Base-by-base conservation (phyloP, 2,329 filamentous ascomycete genomes). In the Stenocarpella maydis region DNA sequence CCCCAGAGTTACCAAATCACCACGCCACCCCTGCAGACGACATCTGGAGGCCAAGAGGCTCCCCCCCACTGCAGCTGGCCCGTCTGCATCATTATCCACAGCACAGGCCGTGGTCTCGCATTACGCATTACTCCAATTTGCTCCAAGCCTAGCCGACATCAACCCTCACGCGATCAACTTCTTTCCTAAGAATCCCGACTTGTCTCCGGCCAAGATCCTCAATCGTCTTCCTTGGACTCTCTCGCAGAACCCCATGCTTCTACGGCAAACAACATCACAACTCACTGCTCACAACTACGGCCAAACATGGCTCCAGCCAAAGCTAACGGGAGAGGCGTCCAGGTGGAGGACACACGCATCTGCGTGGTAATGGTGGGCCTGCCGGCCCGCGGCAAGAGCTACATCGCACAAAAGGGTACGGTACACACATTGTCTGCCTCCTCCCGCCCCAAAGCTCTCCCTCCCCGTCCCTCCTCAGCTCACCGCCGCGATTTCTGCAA, bases 321-420 rank as follows among this genome's bases (percentile, higher is more conserved):
- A 78, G 83, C 85, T 84, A 90, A 90, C 80, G 90, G 91, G 74
- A 83, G 88, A 76, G 92, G 91, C 77, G 87, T 95, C 73, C 92
- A 97, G 93, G 93, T 92, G 76, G 95, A 98, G 85, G 94, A 98
- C 81, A 95, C 93, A 71, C 93, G 93, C 80, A 97, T 99, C 84
- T 98, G 95, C 81, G 95, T 99, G 73, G 94, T 99, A 76, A 98
- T 99, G 96, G 96, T 99, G 71, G 96, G 96, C 74, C 86, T 99
- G 78, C 96, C 96, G 67, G 96, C 96, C 71, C 88, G 96, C 75
- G 96, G 96, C 77, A 99, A 99, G 87, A 97, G 94, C 84, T 90
- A 97, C 80, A 98, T 99, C 79, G 95, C 96, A 74, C 94, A 97
- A 78, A 98, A 98, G 88, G 94, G 95, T 96, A 85, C 77, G 94